Conservation (phyloP, 1,284 basidiomycete genomes). For the Trametes hirsuta region DNA sequence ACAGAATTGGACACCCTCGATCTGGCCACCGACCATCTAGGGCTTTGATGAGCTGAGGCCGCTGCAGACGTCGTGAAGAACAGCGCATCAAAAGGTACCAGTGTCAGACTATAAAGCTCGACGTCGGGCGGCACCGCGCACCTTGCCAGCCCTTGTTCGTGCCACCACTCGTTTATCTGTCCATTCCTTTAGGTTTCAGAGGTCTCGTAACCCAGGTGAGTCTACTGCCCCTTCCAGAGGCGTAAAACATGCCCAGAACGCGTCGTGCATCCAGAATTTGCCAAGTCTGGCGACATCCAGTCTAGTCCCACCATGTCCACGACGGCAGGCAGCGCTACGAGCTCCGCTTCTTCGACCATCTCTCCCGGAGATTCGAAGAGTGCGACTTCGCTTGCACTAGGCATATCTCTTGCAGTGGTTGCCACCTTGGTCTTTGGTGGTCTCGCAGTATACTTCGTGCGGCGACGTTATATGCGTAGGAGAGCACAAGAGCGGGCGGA, state of each 20-base stretch:
- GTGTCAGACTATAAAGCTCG: slow-evolving; percentile 7
- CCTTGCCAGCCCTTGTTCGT: slow-evolving; percentile 12
- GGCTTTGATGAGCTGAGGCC: slow-evolving; percentile 17
- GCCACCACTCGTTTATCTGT: slow-evolving; percentile 15
- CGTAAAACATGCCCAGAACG: neutral
- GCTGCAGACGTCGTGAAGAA: slow-evolving; percentile 16
- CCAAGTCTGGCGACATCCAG: slow-evolving; percentile 9
- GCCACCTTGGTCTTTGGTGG: slow-evolving; percentile 23
- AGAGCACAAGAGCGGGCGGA: slow-evolving; percentile 8
- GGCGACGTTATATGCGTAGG: slow-evolving; percentile 13
- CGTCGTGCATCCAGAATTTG: neutral
- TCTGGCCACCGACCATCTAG: slow-evolving; percentile 12
- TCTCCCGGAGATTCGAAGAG: slow-evolving; percentile 16
- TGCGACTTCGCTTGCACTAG: slow-evolving; percentile 24
- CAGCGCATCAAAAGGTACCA: slow-evolving; percentile 19
- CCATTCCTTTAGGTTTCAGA: neutral
- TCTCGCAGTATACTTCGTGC: slow-evolving; percentile 22
- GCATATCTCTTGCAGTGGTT: slow-evolving; percentile 27
- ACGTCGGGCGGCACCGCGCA: neutral
- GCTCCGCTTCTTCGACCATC: neutral
- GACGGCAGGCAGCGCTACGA: slow-evolving; percentile 3
- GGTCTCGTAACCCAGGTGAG: slow-evolving; percentile 6
- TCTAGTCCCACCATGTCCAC: slow-evolving; percentile 18
- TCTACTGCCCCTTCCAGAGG: neutral
- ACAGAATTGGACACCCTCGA: neutral